These are phyloP conservation scores for Penicillium cataractarum DNA, from an alignment of 495 filamentous ascomycete species.

Conservation along the genomic window DNA sequence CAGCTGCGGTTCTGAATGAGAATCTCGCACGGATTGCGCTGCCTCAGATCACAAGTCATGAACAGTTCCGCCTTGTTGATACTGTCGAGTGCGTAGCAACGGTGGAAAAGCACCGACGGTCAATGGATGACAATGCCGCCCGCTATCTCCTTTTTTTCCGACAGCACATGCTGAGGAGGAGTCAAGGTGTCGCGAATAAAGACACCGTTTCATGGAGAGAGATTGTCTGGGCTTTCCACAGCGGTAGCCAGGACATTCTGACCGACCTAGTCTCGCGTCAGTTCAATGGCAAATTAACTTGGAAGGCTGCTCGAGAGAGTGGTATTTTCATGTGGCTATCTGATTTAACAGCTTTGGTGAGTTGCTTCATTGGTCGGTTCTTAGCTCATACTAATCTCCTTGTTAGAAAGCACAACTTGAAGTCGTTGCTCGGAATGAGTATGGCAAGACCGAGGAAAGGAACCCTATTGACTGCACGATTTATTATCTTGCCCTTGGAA, in stretches of 20 bases:
- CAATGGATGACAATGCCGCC: constrained; percentile 92
- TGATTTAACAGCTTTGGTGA: constrained; percentile 74
- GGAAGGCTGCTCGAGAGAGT: constrained; percentile 82
- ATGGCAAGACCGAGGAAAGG: constrained; percentile 82
- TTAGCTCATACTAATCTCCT: constrained; percentile 24
- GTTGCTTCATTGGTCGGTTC: constrained; percentile 25
- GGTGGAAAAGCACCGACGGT: constrained; percentile 85
- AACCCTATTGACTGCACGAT: constrained; percentile 94
- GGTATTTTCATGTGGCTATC: constrained; percentile 96
- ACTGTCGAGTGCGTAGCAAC: constrained; percentile 87
- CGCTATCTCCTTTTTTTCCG: constrained; percentile 88
- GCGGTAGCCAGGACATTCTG: constrained; percentile 88
- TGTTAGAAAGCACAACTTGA: constrained; percentile 79
- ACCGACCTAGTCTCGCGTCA: constrained; percentile 84
- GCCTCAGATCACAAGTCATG: constrained; percentile 83
- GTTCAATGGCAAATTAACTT: constrained; percentile 75
- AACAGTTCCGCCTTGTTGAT: constrained; percentile 86
- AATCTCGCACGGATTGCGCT: constrained; percentile 72
- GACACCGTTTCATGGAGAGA: constrained; percentile 86
- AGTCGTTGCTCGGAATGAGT: constrained; percentile 86
- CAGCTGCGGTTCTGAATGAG: constrained; percentile 74
- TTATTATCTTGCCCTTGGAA: constrained; percentile 86
- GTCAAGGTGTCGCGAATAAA: constrained; percentile 60
- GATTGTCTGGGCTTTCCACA: constrained; percentile 93
- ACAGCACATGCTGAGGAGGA: constrained; percentile 75